Evolutionary conservation across 225 moss, liverwort and hornwort species (phyloP).

Genomic region (Physcomitrium patens): DNA sequence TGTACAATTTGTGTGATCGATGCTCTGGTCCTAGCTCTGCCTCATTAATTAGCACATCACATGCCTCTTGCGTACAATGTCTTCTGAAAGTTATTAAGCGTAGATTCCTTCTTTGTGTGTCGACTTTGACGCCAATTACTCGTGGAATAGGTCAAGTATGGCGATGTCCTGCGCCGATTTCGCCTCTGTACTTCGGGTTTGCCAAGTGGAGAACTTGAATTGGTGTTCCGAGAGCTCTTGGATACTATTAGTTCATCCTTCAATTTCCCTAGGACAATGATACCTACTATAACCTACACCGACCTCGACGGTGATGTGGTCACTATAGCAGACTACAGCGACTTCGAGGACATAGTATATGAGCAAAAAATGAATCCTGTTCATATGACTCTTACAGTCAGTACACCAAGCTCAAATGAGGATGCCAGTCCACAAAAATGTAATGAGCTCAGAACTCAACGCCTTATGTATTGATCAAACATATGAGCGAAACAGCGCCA

Average conservation of each 20-base stretch:
- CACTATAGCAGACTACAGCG: slow-evolving; percentile 43
- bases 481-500: neutral
- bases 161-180: slow-evolving; percentile 52
- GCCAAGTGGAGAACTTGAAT: too few species aligned
- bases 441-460: neutral
- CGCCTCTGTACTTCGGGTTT: too few species aligned
- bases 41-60: too few species aligned
- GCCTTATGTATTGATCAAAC: neutral
- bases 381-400: slow-evolving; percentile 42
- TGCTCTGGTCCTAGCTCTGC: neutral
- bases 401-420: neutral
- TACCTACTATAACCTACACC: slow-evolving; percentile 48
- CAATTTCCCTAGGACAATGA: slow-evolving; percentile 40
- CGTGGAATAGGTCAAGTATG: slow-evolving; percentile 47
- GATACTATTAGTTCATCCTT: slow-evolving; percentile 41
- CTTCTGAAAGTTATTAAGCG: too few species aligned
- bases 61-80: too few species aligned
- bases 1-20: too few species aligned
- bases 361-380: slow-evolving; percentile 53
- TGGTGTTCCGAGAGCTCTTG: too few species aligned
- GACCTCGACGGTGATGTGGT: slow-evolving; percentile 58
- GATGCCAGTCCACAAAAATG: slow-evolving; percentile 5
- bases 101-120: too few species aligned
- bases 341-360: slow-evolving; percentile 48
- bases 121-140: too few species aligned